These are phyloP conservation scores for Lactifluus hygrophoroides DNA, from an alignment of 768 basidiomycete species.

Conservation along the genomic window DNA sequence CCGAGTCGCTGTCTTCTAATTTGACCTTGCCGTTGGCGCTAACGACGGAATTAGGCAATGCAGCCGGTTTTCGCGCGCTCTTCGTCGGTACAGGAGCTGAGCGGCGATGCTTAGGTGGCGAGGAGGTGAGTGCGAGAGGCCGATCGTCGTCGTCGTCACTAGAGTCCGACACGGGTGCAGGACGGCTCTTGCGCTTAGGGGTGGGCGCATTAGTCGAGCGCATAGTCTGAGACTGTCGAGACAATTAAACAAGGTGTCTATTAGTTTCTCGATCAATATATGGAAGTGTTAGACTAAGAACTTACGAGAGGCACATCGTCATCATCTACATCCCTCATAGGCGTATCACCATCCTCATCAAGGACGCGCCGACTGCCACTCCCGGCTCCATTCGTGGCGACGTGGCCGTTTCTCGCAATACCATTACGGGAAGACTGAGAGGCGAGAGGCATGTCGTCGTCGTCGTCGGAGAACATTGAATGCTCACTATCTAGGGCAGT, in stretches of 20 bases:
- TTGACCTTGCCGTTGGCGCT: constrained; percentile 35
- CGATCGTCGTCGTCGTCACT: constrained; percentile 61
- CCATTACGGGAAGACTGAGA: constrained; percentile 28
- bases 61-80: constrained; percentile 34
- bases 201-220: constrained; percentile 25
- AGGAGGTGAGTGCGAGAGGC: constrained; percentile 63
- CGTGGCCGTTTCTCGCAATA: constrained; percentile 31
- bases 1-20: constrained; percentile 31
- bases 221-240: constrained; percentile 45
- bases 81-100: constrained; percentile 35
- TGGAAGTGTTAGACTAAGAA: constrained; percentile 14
- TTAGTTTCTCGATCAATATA: neutral
- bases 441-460: constrained; percentile 44
- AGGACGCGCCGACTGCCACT: constrained; percentile 32
- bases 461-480: constrained; percentile 49
- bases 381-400: constrained; percentile 31
- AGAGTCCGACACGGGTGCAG: constrained; percentile 21
- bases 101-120: constrained; percentile 47
- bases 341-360: constrained; percentile 33
- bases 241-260: constrained; percentile 20
- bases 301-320: constrained; percentile 59
- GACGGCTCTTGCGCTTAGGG: constrained; percentile 34
- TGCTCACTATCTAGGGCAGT: constrained; percentile 28
- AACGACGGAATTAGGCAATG: constrained; percentile 24
- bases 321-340: constrained; percentile 57